A percentile compares a stretch with the other conserved stretches of the same genome.
These are phyloP conservation scores for Pseudocercospora macadamiae DNA, from an alignment of 2,329 filamentous ascomycete genomes.

Conservation along the genomic window DNA sequence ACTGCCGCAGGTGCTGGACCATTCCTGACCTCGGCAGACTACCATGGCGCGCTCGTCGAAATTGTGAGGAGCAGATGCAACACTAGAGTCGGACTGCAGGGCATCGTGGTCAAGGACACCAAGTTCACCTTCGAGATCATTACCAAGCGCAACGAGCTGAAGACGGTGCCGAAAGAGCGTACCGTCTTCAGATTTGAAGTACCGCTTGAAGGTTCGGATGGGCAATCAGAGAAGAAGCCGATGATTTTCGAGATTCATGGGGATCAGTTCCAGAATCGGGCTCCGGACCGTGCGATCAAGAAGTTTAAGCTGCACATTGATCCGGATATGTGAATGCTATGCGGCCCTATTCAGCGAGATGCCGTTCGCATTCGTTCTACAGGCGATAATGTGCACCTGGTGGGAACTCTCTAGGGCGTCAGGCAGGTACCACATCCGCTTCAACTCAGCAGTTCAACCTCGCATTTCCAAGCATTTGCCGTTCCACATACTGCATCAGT, in stretches of 20 bases:
- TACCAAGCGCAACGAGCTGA: constrained; percentile 70
- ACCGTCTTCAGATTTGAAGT: constrained; percentile 81
- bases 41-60: constrained; percentile 81
- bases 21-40: constrained; percentile 83
- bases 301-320: constrained; percentile 89
- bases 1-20: constrained; percentile 64
- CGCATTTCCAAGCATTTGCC: too few relatives aligned
- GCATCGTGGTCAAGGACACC: constrained; percentile 87
- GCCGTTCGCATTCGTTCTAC: neutral
- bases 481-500: too few relatives aligned
- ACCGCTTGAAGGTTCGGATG: constrained; percentile 63
- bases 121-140: constrained; percentile 86
- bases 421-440: too few relatives aligned
- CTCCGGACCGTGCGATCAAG: constrained; percentile 82
- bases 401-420: too few relatives aligned
- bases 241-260: constrained; percentile 86
- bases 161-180: constrained; percentile 85
- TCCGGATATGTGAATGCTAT: constrained; percentile 63
- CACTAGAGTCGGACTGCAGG: constrained; percentile 77
- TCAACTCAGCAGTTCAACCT: too few relatives aligned
- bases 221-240: constrained; percentile 57
- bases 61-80: constrained; percentile 82
- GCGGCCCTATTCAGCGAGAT: neutral
- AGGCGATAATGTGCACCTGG: too few relatives aligned
- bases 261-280: constrained; percentile 80